Base-by-base conservation (phyloP, 768 basidiomycete species). In the Xerocomellus chrysenteron region DNA sequence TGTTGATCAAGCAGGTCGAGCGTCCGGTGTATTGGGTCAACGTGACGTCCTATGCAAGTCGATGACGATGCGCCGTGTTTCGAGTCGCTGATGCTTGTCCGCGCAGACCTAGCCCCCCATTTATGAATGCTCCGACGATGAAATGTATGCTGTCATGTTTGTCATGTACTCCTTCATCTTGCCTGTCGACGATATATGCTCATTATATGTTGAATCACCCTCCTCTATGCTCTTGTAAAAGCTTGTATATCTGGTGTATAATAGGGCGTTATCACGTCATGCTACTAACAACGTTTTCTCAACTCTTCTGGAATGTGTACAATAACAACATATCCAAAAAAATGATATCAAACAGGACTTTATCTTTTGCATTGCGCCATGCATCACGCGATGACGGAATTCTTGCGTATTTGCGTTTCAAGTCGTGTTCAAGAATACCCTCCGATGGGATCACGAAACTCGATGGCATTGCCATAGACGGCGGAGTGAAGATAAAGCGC, bases 1-100 rank as follows among this genome's bases (percentile, higher is more conserved):
- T 67, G 44, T 56, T 71, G 61, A 63, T 70, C 33, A 65, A 59
- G 16, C 33, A 68, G n/a, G 60, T 61, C 21, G 14, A 57, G 9
- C 47, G 61, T 10, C 69, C 67, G 0, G 61, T 66, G 0, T 43
- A 17, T 24, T 70, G 69, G 69, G 46, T 70, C 30, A 30, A 33
- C 2, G 64, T 69, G 43, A 16, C 62, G 2, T 39, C 50, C 19
- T 53, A 58, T 40, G 67, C 59, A 19, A 50, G 67, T 66, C 13
- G 39, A 41, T 32, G 54, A 16, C 8, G 7, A 0, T 2, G 12
- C 19, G 11, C 6, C 4, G 30, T 16, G 33, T 10, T 14, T 14
- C 33, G 19, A 19, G 19, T 46, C 13, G 30, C 61, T 67, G 52
- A 68, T 9, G 19, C 12, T 11, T 47, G 21, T 39, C 33, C 7